Evolutionary conservation across 2,329 filamentous ascomycete genomes (phyloP).

Genomic region (Neofusicoccum sp.): DNA sequence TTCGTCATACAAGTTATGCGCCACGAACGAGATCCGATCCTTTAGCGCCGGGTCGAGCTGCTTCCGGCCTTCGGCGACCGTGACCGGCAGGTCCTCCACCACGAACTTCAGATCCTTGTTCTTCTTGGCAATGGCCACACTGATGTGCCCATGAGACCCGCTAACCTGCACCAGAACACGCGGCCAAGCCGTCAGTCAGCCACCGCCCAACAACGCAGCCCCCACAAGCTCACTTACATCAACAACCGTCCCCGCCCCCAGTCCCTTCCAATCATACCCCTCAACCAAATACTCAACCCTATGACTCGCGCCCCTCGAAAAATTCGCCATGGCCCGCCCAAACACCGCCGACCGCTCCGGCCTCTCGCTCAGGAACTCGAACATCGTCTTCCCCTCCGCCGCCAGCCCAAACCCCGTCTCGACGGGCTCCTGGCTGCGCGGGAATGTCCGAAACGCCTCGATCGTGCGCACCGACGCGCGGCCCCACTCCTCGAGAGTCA

Average conservation of each 20-base stretch:
- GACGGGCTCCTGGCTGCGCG: neutral
- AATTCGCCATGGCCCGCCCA: neutral
- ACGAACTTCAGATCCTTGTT: slow-evolving; percentile 31
- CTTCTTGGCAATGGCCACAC: slow-evolving; percentile 27
- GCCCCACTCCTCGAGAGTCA: neutral
- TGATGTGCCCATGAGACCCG: slow-evolving; percentile 21
- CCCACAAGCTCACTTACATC: too few species aligned
- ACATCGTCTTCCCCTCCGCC: neutral
- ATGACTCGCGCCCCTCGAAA: neutral
- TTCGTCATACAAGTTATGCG: slow-evolving; percentile 59
- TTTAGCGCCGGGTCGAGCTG: slow-evolving; percentile 20
- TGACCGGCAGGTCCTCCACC: slow-evolving; percentile 31
- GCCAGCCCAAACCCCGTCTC: neutral
- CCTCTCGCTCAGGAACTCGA: neutral
- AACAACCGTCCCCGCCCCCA: neutral
- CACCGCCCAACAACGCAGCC: too few species aligned
- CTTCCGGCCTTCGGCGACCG: slow-evolving; percentile 13
- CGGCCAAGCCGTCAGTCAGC: too few species aligned
- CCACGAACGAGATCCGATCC: slow-evolving; percentile 37
- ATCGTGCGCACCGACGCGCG: neutral
- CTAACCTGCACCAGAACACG: slow-evolving; percentile 7
- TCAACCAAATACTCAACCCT: too few species aligned
- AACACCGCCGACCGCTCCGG: neutral
- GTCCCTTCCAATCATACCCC: neutral
- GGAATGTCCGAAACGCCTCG: neutral